Base-by-base conservation (phyloP, 2,329 filamentous ascomycete genomes). In the Graphium sp. region DNA sequence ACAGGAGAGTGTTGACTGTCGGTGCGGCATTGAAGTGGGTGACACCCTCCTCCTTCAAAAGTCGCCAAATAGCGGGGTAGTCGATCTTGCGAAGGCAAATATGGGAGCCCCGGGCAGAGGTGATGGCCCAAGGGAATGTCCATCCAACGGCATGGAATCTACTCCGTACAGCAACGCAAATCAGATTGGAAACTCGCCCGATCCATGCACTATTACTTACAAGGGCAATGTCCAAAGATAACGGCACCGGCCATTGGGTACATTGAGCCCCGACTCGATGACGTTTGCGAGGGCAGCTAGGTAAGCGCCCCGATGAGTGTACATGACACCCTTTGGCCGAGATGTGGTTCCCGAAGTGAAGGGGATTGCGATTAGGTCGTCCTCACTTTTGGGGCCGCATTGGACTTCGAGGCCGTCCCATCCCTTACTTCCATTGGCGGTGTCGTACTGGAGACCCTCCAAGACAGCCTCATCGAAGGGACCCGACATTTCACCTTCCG, bases 11-110 rank as follows among this genome's bases (percentile, higher is more conserved):
- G 49, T 95, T 95, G 29, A 98, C 89, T 0, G 89, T 98, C 1
- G 89, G 89, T 1, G 87, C 89, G 1, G 87, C 87, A 45, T 87
- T 92, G 57, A 91, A 95, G 51, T 98, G 89, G 1, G 84, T 95
- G 37, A 98, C 78, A 6, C 69, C 61, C 50, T 95, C 81, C 29
- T 83, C 68, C 44, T 84, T 91, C 19, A 98, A 57, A 4, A 98
- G 56, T 27, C 68, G 67, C 89, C 89, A 98, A 34, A 98, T 92
- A 33, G 87, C 62, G 0, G 81, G 72, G 46, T 98, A 98, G 52
- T 95, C 84, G 38, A 98, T 82, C 58, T 93, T 95, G 35, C 89
- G 70, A 12, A 98, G 60, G 43, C 85, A 94, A 47, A 93, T 84
- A 49, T 95, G 84, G 4, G 87, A 91, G n/a, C 87, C 89, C 35